Evolutionary conservation across 106 monocot species (phyloP).

Genomic region (Apostasia shenzhenica): DNA sequence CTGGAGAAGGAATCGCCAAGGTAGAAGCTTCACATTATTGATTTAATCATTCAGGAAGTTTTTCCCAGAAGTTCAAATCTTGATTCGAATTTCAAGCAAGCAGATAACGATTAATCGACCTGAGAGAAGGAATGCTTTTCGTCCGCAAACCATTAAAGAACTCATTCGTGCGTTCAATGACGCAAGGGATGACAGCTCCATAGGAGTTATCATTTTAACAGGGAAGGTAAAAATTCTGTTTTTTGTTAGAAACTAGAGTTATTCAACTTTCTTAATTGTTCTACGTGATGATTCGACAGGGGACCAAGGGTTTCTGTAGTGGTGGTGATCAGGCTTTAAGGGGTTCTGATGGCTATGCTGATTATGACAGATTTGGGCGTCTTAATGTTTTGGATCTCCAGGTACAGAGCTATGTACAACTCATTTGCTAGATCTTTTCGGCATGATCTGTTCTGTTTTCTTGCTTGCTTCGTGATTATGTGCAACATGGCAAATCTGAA

Average conservation of each 20-base stretch:
- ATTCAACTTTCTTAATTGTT: not conserved
- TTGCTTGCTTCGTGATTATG: too few relatives aligned
- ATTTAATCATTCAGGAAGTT: not conserved
- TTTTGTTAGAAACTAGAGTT: not conserved
- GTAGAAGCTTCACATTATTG: constrained; percentile 12
- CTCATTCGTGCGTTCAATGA: constrained; percentile 83
- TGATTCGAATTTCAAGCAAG: not conserved
- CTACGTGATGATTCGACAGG: constrained; percentile 20
- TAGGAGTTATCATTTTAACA: constrained; percentile 79
- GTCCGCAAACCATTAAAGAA: constrained; percentile 82
- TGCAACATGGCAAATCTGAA: too few relatives aligned
- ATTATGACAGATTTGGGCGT: constrained; percentile 74
- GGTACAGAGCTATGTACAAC: constrained; percentile 22
- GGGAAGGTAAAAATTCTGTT: constrained; percentile 37
- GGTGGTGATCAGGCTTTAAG: constrained; percentile 86
- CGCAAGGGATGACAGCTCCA: constrained; percentile 81
- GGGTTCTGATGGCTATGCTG: constrained; percentile 77
- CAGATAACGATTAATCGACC: constrained; percentile 92
- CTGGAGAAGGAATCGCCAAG: constrained; percentile 90
- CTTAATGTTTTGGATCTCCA: constrained; percentile 90
- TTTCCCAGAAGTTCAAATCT: not conserved
- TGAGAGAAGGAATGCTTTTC: constrained; percentile 85
- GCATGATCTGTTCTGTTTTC: too few relatives aligned
- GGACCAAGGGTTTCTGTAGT: constrained; percentile 79
- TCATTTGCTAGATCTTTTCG: too few relatives aligned